Evolutionary conservation across 805 yeast species (phyloP).

Genomic region (Komagataella kurtzmanii): DNA sequence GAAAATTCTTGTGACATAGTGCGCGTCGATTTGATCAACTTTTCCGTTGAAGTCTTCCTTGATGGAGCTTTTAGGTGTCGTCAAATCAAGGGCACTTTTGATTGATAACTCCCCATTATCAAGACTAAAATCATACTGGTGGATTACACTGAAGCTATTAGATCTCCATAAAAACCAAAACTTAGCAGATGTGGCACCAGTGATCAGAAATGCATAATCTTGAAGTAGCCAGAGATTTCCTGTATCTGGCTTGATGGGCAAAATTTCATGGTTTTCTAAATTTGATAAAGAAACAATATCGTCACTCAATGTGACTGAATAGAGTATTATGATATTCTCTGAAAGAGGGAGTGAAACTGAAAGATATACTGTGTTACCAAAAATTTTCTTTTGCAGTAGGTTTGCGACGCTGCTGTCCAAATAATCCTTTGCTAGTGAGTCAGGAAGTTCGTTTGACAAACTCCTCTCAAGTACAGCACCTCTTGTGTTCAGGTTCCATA

Average conservation of each 20-base stretch:
- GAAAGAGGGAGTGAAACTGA: not conserved
- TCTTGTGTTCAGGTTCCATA: conserved; percentile 42
- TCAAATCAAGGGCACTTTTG: conserved; percentile 9
- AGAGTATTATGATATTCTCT: not conserved
- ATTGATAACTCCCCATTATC: conserved; percentile 19
- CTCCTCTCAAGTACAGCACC: conserved; percentile 8
- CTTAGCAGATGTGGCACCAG: not conserved
- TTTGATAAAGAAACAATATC: not conserved
- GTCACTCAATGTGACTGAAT: not conserved
- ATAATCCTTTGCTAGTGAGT: conserved; percentile 1
- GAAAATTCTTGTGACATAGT: not conserved
- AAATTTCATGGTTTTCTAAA: not conserved
- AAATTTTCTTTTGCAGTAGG: not conserved
- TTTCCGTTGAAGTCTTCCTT: not conserved
- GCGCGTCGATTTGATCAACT: not conserved
- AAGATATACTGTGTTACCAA: not conserved
- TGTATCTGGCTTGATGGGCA: not conserved
- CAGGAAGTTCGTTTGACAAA: conserved; percentile 11
- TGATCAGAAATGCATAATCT: not conserved
- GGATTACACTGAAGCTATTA: conserved; percentile 1
- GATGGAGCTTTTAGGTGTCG: not conserved
- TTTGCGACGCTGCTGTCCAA: conserved; percentile 7
- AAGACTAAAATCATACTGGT: conserved; percentile 6
- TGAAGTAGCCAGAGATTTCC: not conserved
- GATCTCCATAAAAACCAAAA: conserved; percentile 2